Evolutionary conservation across 2,329 filamentous ascomycete genomes (phyloP), one percentile per base, ranked within the genome.

Genomic region (Phyllosticta citribraziliensis): DNA sequence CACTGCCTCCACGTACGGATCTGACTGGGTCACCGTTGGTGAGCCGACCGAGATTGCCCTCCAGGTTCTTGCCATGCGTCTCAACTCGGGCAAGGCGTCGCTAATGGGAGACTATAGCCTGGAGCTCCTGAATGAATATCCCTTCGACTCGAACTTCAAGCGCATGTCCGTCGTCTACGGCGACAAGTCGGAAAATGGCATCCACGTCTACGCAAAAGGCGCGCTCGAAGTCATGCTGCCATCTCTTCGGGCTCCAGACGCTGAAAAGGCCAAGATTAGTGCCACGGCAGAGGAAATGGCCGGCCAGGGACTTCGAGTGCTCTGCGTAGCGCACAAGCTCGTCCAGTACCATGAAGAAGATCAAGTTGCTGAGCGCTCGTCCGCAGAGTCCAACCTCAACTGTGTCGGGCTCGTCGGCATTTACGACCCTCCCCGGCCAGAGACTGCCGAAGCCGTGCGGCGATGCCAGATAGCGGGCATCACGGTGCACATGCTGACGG

Each of bases 381-480:
- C 80, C 4, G 81, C 93, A 14, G 91, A 95, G 70, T 76, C 78
- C 40, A 79, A 83, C 30, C 82, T 96, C 33, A 82, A 80, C 2
- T 88, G 95, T 64, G 82, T 89, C 14, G 92, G 91, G n/a, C 81
- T 96, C 10, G 86, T 88, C 56, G 91, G 90, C 61, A 87, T 96
- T 64, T 93, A 94, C 70, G 91, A 96, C 66, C 91, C 91, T 3
- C 91, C 90, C 60, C 88, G 91, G 1, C 83, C 85, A 2, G 91
- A 95, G 75, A 91, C 91, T 0, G 88, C 86, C 22, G 81, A 70
- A 40, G 76, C 77, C 17, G 77, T 79, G 55, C 70, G 70, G 25
- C 72, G 75, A 60, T 79, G 76, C 40, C 75, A 78, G 62, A 68
- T 72, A 51, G 76, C 77, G 52, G 77, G 77, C n/a, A 78, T 79